Evolutionary conservation across 73 alveolate species (phyloP), one percentile per base, ranked within the genome.

Genomic region (Diophrys appendiculata): DNA sequence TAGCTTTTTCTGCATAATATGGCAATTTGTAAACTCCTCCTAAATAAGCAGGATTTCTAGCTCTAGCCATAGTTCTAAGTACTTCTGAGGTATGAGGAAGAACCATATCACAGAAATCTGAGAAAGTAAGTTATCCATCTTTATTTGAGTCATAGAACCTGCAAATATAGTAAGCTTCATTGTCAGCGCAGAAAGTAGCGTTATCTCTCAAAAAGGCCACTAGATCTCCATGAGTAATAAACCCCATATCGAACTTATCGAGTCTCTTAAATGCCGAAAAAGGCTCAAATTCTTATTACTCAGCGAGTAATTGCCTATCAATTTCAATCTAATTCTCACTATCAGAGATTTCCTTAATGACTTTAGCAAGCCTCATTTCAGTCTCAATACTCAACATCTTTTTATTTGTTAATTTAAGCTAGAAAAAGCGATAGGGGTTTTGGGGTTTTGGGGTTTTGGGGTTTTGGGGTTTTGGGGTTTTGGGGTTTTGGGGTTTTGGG

Each of bases 241-340:
- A 26, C 2, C 80, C 84, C 1, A 54, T 73, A 11, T 32, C 25
- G 34, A 52, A 52, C 78, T 81, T 31, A 81, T 90, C 96, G 53
- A 90, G 33, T 55, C 88, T 73, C 32, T 82, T 87, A 69, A 90
- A 90, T 52, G 90, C 93, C 1, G 94, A 32, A 54, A 68, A 77
- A 28, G 96, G 96, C 24, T 90, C 96, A 69, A 90, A 90, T 32
- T 80, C 90, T 22, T 69, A 52, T 31, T 88, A 76, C 26, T 60
- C 83, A 65, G 92, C 88, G 30, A 90, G 81, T 53, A 54, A 76
- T 67, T 71, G 60, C 31, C 96, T 80, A 24, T 67, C 71, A 22
- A 65, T 43, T 65, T 90, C 96, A 35, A 88, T 68, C 65, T 28
- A 69, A 26, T 53, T 8, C 60, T 90, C 96, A 11, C 78, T 89